These are phyloP conservation scores for Gaertneriomyces sp. DNA, from an alignment of 192 early-diverging fungal species.

Conservation along the genomic window DNA sequence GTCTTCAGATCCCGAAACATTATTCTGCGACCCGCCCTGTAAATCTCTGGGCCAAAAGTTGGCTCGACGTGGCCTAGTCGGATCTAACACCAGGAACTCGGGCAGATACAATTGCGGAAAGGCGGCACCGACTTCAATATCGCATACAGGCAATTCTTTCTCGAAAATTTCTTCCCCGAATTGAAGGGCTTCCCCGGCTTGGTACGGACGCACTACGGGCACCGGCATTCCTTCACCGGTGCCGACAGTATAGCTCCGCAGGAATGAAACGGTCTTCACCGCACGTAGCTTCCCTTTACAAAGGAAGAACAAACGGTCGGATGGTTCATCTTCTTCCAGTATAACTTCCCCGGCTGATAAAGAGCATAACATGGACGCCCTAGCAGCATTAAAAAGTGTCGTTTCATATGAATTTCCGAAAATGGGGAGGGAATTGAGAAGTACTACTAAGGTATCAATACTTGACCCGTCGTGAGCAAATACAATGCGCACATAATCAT, in stretches of 20 bases:
- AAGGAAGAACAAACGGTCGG: conserved; percentile 17
- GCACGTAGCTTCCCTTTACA: conserved; percentile 13
- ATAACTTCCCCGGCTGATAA: conserved; percentile 10
- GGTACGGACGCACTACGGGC: conserved; percentile 7
- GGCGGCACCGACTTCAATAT: conserved; percentile 3
- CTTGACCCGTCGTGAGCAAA: conserved; percentile 24
- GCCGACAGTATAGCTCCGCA: neutral
- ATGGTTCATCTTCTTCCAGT: conserved; percentile 4
- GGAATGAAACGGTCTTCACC: conserved; percentile 5
- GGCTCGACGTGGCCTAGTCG: neutral
- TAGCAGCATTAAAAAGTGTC: conserved; percentile 19
- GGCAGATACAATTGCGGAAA: conserved; percentile 16
- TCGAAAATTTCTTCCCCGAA: conserved; percentile 8
- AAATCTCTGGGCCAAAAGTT: conserved; percentile 20
- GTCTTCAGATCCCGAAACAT: too few species aligned
- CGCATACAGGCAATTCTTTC: conserved; percentile 3
- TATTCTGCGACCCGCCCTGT: too few species aligned
- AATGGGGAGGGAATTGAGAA: conserved; percentile 10
- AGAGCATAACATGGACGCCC: conserved; percentile 8
- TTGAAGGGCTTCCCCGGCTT: neutral
- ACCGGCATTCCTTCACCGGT: neutral
- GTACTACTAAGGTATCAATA: conserved; percentile 9
- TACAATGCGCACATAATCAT: conserved; percentile 20
- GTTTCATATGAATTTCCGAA: conserved; percentile 16
- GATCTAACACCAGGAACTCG: conserved; percentile 2